Evolutionary conservation across 1,139 yeast genomes (phyloP).

Genomic region (Neolecta irregularis): DNA sequence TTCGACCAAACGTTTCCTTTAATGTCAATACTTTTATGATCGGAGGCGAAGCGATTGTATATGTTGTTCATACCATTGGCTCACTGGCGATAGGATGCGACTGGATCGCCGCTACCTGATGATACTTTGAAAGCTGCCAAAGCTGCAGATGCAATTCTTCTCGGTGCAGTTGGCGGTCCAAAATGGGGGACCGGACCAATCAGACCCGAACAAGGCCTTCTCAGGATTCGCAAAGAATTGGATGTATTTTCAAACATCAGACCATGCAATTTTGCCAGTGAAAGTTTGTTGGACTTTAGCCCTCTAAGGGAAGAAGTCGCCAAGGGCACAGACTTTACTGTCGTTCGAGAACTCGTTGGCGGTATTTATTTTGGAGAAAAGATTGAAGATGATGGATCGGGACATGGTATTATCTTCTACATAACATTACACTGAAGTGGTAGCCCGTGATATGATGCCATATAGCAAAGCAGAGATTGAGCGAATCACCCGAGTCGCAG

Average conservation of each 20-base stretch:
- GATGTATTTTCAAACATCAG: conserved; percentile 88
- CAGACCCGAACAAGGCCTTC: conserved; percentile 92
- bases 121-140: conserved; percentile 75
- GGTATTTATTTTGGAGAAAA: conserved; percentile 96
- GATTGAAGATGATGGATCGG: conserved; percentile 74
- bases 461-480: conserved; percentile 82
- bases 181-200: conserved; percentile 93
- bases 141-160: conserved; percentile 75
- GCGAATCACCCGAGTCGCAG: conserved; percentile 96
- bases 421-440: too few species aligned
- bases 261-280: conserved; percentile 91
- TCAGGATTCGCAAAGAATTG: conserved; percentile 84
- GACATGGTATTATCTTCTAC: too few species aligned
- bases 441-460: conserved; percentile 92
- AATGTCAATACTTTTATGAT: conserved; percentile 69
- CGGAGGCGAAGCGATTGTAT: conserved; percentile 97
- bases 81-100: too few species aligned
- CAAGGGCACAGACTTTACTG: conserved; percentile 76
- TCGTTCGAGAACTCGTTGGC: conserved; percentile 92
- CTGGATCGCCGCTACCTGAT: conserved; percentile 85
- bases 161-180: conserved; percentile 98
- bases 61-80: too few species aligned
- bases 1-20: conserved; percentile 44
- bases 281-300: conserved; percentile 63
- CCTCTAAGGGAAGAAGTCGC: conserved; percentile 78